Base-by-base conservation (phyloP, 768 basidiomycete species). In the Botryobasidium botryosum region DNA sequence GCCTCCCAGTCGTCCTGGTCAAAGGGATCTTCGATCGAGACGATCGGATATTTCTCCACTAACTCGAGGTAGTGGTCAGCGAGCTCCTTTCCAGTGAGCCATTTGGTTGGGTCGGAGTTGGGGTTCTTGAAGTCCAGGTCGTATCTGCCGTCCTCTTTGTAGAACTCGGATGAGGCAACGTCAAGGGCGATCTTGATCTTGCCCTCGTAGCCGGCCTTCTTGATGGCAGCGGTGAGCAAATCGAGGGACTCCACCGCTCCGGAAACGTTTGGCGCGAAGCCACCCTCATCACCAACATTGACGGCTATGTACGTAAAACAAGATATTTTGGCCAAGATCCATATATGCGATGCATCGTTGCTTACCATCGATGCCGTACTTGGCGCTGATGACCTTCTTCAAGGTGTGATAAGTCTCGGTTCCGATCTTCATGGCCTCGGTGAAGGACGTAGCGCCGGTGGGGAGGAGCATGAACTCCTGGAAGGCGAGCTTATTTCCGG, bases 401-500 rank as follows among this genome's bases (percentile, higher is more conserved):
- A 97, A 71, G 52, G 81, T 83, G 71, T 94, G 90, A 68, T 94
- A 94, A 20, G 86, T 91, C 68, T 99, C 94, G 7, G 91, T 83
- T 50, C 94, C 94, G 49, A 92, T 90, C 69, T 96, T 92, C 79
- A 99, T 79, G 47, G 94, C 90, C 70, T 99, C 91, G 26, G 84
- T 77, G 73, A 97, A 99, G 48, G 72, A 72, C 15, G 70, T 55
- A 42, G 94, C 94, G 43, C 91, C 92, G 50, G 88, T 91, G 50
- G 94, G 92, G 51, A 96, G 73, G 55, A 99, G 73, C 94, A 99
- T 97, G 72, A 99, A 99, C 66, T 99, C 94, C 67, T 99, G 94
- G 85, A 97, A 99, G 31, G 94, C 94, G 51, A 99, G 83, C 66
- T 92, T 91, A 75, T 99, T 99, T 41, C 94, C 94, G 48, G 94